Percentiles rank a stretch among this genome's conserved stretches.
Evolutionary conservation across 1,284 basidiomycete species (phyloP).

Genomic region (Ustanciosporium gigantosporum): DNA sequence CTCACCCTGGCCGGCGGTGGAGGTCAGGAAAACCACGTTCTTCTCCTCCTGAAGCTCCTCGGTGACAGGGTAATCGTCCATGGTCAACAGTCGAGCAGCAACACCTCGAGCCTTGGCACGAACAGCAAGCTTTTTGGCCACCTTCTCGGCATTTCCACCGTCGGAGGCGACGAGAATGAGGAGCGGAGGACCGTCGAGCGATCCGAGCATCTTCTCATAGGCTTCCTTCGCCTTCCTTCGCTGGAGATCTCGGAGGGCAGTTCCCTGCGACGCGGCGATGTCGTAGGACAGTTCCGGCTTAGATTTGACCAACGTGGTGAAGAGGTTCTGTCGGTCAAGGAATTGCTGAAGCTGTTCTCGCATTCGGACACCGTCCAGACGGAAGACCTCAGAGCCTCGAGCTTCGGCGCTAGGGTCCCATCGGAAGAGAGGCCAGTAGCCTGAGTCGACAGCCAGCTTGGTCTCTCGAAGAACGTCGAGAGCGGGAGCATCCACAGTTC

Average conservation of each 20-base stretch:
- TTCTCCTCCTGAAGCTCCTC: constrained; percentile 67
- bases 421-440: constrained; percentile 97
- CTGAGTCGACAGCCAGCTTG: constrained; percentile 91
- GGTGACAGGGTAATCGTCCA: constrained; percentile 76
- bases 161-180: constrained; percentile 90
- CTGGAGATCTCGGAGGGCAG: constrained; percentile 80
- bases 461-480: constrained; percentile 93
- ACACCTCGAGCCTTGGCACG: constrained; percentile 85
- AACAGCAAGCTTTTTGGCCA: constrained; percentile 82
- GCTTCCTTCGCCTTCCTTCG: constrained; percentile 81
- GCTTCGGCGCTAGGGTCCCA: constrained; percentile 84
- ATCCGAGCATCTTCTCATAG: constrained; percentile 80
- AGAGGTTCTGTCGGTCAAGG: constrained; percentile 93
- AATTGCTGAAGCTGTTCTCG: constrained; percentile 94
- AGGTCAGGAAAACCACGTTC: constrained; percentile 85
- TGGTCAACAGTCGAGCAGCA: constrained; percentile 65
- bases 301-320: constrained; percentile 81
- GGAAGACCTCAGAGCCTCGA: constrained; percentile 79
- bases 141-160: constrained; percentile 91
- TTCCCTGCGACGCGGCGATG: constrained; percentile 81
- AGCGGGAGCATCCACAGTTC: constrained; percentile 71
- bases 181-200: constrained; percentile 86
- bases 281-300: constrained; percentile 80
- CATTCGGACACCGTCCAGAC: constrained; percentile 87
- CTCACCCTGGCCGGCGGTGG: constrained; percentile 98